phyloP scores from a whole-genome alignment of 2,329 filamentous ascomycete genomes.

The Akanthomyces muscarius region DNA sequence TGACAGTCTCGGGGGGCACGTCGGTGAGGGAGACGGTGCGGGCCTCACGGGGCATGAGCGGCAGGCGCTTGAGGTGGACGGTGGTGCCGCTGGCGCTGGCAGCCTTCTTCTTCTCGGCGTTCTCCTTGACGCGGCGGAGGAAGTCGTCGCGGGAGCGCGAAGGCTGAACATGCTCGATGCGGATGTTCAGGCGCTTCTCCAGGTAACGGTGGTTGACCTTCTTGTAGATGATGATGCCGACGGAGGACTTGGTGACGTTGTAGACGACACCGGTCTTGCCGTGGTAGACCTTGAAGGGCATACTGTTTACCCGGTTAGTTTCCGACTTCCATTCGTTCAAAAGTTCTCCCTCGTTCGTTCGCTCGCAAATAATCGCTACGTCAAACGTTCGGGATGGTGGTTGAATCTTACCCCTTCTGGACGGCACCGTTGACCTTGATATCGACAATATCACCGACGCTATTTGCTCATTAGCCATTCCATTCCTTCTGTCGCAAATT shows the following conservation, averaged over 20 bases:
- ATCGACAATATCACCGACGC: slow-evolving; percentile 97
- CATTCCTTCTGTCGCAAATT: slow-evolving; percentile 38
- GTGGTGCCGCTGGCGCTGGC: slow-evolving; percentile 85
- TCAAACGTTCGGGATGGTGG: slow-evolving; percentile 2
- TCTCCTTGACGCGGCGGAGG: slow-evolving; percentile 92
- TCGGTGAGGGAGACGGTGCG: slow-evolving; percentile 75
- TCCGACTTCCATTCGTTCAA: not conserved
- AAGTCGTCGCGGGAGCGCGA: slow-evolving; percentile 97
- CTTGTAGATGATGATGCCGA: slow-evolving; percentile 99
- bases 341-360: not conserved
- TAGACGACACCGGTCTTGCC: slow-evolving; percentile 97
- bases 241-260: slow-evolving; percentile 98
- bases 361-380: not conserved
- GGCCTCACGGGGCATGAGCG: slow-evolving; percentile 73
- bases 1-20: slow-evolving; percentile 86
- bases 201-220: slow-evolving; percentile 99
- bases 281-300: slow-evolving; percentile 99
- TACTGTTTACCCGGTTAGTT: slow-evolving; percentile 54
- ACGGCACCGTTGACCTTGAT: slow-evolving; percentile 98
- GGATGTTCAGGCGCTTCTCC: slow-evolving; percentile 99
- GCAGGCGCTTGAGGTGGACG: slow-evolving; percentile 90
- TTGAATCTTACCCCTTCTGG: slow-evolving; percentile 79
- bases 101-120: slow-evolving; percentile 87
- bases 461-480: slow-evolving; percentile 31
- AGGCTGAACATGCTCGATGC: slow-evolving; percentile 92